Evolutionary conservation across 768 basidiomycete species (phyloP).

Genomic region (Daedaleopsis nitida): DNA sequence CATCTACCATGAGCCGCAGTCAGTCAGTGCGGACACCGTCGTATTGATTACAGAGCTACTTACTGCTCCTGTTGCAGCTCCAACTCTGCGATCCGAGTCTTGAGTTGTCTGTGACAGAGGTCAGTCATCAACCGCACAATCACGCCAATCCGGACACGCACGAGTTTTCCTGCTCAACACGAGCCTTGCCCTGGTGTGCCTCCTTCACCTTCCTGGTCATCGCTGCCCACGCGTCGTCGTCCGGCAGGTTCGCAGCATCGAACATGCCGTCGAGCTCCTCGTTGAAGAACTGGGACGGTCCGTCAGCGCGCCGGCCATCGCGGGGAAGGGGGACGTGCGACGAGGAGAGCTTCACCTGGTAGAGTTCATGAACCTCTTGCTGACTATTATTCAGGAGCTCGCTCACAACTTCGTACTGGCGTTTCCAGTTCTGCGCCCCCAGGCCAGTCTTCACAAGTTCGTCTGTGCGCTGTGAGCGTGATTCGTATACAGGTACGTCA

Average conservation of each 20-base stretch:
- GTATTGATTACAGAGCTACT: slow-evolving; percentile 30
- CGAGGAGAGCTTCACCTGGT: slow-evolving; percentile 59
- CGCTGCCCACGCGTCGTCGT: slow-evolving; percentile 80
- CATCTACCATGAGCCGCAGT: background rate
- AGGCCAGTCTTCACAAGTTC: slow-evolving; percentile 32
- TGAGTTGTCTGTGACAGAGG: slow-evolving; percentile 54
- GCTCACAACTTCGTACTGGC: slow-evolving; percentile 81
- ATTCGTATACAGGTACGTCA: slow-evolving; percentile 25
- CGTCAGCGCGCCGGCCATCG: slow-evolving; percentile 2
- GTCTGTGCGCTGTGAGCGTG: background rate
- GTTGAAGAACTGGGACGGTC: slow-evolving; percentile 74
- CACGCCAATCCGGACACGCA: slow-evolving; percentile 39
- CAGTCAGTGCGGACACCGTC: background rate
- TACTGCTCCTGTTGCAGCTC: slow-evolving; percentile 84
- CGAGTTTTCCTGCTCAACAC: slow-evolving; percentile 79
- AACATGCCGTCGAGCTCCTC: slow-evolving; percentile 93
- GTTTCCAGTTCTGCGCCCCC: slow-evolving; percentile 68
- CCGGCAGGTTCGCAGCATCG: slow-evolving; percentile 79
- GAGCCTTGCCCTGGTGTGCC: slow-evolving; percentile 73
- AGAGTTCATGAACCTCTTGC: slow-evolving; percentile 91
- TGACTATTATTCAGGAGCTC: slow-evolving; percentile 75
- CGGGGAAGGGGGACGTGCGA: background rate
- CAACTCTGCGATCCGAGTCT: slow-evolving; percentile 65
- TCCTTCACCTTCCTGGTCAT: slow-evolving; percentile 77
- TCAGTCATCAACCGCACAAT: background rate